These are phyloP conservation scores for Penicillium argentinense DNA, from an alignment of 495 filamentous ascomycete genomes.

Conservation along the genomic window DNA sequence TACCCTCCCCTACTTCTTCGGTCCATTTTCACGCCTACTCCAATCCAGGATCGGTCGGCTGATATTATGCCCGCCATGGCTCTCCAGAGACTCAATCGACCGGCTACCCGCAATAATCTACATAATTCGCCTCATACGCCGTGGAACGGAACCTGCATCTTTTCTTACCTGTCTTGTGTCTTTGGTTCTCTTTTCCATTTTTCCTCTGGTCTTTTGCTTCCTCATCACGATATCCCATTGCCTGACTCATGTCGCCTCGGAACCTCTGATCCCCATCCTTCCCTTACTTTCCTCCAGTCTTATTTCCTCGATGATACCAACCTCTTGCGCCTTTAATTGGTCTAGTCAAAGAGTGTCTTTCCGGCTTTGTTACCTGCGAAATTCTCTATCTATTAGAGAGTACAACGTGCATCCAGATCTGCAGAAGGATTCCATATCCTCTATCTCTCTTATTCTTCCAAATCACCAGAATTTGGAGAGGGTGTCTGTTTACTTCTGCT, in stretches of 20 bases:
- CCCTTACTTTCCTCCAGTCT: constrained; percentile 30
- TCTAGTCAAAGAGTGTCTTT: constrained; percentile 39
- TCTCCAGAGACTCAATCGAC: constrained; percentile 44
- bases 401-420: constrained; percentile 6
- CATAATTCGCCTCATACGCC: constrained; percentile 16
- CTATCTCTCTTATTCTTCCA: background rate
- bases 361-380: constrained; percentile 32
- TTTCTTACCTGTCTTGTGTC: no score
- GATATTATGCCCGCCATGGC: constrained; percentile 28
- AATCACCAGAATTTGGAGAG: background rate
- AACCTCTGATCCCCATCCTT: constrained; percentile 20
- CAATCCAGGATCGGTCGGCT: constrained; percentile 22
- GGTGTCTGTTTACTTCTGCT: constrained; percentile 8
- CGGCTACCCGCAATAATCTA: constrained; percentile 47
- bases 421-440: background rate
- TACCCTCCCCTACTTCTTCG: background rate
- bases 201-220: constrained; percentile 12
- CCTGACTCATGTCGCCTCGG: constrained; percentile 40
- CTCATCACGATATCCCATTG: constrained; percentile 41
- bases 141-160: constrained; percentile 25
- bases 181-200: constrained; percentile 11
- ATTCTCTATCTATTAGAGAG: constrained; percentile 10
- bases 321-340: constrained; percentile 35
- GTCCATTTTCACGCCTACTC: constrained; percentile 13
- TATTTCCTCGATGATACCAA: constrained; percentile 47